Evolutionary conservation across 2,329 filamentous ascomycete genomes (phyloP).

Genomic region (Nigrospora osmanthi): DNA sequence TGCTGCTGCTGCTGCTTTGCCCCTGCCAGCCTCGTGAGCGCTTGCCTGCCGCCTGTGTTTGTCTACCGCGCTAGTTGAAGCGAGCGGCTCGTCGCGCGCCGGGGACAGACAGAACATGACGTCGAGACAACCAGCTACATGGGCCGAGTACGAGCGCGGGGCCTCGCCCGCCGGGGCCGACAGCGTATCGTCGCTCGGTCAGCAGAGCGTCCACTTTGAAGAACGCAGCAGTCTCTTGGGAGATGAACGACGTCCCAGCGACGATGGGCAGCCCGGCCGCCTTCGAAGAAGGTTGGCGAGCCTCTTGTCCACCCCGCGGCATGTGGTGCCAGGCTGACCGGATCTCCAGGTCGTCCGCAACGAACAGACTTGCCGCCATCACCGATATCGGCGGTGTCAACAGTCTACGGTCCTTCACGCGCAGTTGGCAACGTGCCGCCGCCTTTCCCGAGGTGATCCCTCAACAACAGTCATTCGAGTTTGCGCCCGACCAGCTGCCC

Average conservation of each 20-base stretch:
- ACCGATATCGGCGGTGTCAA: conserved; percentile 82
- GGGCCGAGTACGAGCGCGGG: conserved; percentile 38
- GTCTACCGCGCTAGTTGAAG: no score
- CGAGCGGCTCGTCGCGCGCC: background rate
- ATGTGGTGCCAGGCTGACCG: background rate
- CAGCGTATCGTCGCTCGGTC: conserved; percentile 30
- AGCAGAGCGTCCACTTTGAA: conserved; percentile 33
- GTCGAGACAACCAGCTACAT: conserved; percentile 22
- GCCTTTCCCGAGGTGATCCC: conserved; percentile 83
- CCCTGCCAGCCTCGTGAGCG: no score
- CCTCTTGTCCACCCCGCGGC: background rate
- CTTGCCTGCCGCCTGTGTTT: no score
- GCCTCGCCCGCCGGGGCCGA: conserved; percentile 28
- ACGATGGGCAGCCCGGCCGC: conserved; percentile 20
- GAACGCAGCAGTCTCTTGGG: conserved; percentile 35
- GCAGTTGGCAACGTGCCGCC: conserved; percentile 86
- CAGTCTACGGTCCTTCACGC: conserved; percentile 87
- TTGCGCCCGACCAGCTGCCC: conserved; percentile 47
- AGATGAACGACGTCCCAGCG: conserved; percentile 23
- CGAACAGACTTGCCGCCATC: conserved; percentile 46
- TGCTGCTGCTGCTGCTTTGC: no score
- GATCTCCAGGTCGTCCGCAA: conserved; percentile 46
- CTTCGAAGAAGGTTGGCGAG: conserved; percentile 26
- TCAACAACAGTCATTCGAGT: conserved; percentile 66
- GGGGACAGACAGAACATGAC: conserved; percentile 7